Evolutionary conservation across 1,284 basidiomycete genomes (phyloP).

Genomic region (Hemileia vastatrix): DNA sequence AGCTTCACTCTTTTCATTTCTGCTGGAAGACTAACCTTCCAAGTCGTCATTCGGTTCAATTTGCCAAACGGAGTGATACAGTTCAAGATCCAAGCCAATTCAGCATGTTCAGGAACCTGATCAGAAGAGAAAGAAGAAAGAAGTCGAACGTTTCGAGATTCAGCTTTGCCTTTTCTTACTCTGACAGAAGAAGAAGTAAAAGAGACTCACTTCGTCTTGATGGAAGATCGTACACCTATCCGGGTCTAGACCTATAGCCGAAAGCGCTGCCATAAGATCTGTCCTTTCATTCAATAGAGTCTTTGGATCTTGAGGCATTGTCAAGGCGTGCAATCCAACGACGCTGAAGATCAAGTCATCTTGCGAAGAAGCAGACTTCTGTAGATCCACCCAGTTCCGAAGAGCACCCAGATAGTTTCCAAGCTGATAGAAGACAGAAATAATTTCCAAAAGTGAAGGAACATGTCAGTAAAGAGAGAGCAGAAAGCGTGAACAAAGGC

Average conservation of each 20-base stretch:
- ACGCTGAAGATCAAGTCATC: slow-evolving; percentile 79
- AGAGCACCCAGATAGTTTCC: slow-evolving; percentile 89
- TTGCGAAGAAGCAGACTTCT: slow-evolving; percentile 53
- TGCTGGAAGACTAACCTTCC: slow-evolving; percentile 67
- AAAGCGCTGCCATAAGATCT: slow-evolving; percentile 70
- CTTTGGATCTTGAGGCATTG: slow-evolving; percentile 70
- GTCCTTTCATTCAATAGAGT: slow-evolving; percentile 57
- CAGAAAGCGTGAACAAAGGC: not conserved
- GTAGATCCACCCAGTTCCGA: slow-evolving; percentile 74
- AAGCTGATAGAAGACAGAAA: slow-evolving; percentile 51
- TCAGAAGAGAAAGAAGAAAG: slow-evolving; percentile 3
- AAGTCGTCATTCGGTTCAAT: slow-evolving; percentile 82
- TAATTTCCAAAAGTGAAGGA: no score
- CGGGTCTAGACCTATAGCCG: slow-evolving; percentile 77
- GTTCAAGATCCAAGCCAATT: slow-evolving; percentile 79
- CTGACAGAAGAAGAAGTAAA: not conserved
- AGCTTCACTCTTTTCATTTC: not conserved
- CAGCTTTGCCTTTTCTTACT: no score
- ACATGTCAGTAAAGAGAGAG: not conserved
- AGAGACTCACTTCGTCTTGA: slow-evolving; percentile 65
- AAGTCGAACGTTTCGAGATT: no score
- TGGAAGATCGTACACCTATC: slow-evolving; percentile 67
- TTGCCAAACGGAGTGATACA: slow-evolving; percentile 74
- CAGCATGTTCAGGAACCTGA: slow-evolving; percentile 74
- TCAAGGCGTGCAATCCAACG: slow-evolving; percentile 84